A percentile compares a stretch with the other conserved stretches of the same genome.
These are phyloP conservation scores for Jimgerdemannia flammicorona DNA, from an alignment of 192 early-diverging fungal genomes.

Conservation along the genomic window DNA sequence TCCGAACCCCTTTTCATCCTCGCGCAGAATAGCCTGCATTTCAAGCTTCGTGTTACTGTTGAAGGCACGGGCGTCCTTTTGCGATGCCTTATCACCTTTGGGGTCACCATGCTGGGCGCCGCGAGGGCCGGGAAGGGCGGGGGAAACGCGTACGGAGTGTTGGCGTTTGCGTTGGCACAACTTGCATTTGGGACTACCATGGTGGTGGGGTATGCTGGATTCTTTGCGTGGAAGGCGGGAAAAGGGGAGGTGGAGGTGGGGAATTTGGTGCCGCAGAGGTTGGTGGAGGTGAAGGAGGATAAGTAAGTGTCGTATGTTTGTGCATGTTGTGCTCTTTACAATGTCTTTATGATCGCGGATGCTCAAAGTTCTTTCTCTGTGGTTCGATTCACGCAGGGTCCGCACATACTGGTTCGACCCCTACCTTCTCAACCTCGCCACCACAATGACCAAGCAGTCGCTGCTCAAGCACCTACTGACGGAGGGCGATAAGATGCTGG, in stretches of 20 bases:
- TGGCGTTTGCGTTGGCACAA: constrained; percentile 81
- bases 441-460: constrained; percentile 80
- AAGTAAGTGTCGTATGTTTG: constrained; percentile 17
- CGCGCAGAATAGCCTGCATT: constrained; percentile 65
- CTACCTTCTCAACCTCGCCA: constrained; percentile 59
- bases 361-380: neutral
- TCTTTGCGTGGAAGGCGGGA: constrained; percentile 35
- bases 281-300: constrained; percentile 20
- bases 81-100: constrained; percentile 68
- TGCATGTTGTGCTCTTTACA: constrained; percentile 3
- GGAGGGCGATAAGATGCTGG: constrained; percentile 95
- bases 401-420: constrained; percentile 57
- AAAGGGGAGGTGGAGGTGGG: constrained; percentile 21
- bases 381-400: constrained; percentile 6
- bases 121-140: constrained; percentile 12
- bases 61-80: constrained; percentile 80
- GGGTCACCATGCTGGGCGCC: constrained; percentile 51
- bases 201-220: constrained; percentile 51
- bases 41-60: constrained; percentile 71
- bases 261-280: constrained; percentile 30
- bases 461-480: constrained; percentile 92
- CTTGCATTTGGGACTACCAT: constrained; percentile 64
- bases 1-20: constrained; percentile 86
- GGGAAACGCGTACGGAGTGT: constrained; percentile 50
- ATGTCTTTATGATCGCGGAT: neutral